A percentile compares a stretch with the other conserved stretches of the same genome.
phyloP scores from a whole-genome alignment of 208 protist genomes.

The Acanthamoeba lugdunensis region DNA sequence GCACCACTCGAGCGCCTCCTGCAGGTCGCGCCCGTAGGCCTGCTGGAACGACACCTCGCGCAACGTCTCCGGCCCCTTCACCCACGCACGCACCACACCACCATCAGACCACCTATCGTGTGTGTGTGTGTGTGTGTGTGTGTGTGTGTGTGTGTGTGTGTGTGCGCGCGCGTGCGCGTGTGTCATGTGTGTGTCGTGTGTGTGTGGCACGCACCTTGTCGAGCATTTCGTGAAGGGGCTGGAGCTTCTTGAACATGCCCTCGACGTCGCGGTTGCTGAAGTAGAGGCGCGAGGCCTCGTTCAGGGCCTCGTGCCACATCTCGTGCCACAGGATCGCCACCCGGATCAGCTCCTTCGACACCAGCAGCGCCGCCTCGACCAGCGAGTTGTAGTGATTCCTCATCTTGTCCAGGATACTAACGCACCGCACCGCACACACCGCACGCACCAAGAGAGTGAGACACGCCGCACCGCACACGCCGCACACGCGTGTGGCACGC shows the following conservation, averaged over 20 bases:
- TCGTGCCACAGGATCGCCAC: slow-evolving; percentile 97
- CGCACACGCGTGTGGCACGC: neutral
- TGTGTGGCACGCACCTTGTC: slow-evolving; percentile 78
- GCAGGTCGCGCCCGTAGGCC: slow-evolving; percentile 89
- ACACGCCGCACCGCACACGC: neutral
- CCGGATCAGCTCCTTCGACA: slow-evolving; percentile 96
- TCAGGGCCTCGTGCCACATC: slow-evolving; percentile 95
- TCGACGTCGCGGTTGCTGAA: slow-evolving; percentile 93
- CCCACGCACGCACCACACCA: neutral
- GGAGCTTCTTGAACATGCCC: slow-evolving; percentile 93
- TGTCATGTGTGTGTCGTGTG: neutral
- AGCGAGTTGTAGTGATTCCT: slow-evolving; percentile 19
- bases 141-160: neutral
- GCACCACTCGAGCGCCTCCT: slow-evolving; percentile 88
- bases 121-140: neutral
- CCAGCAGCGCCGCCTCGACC: slow-evolving; percentile 94
- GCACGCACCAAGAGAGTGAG: neutral
- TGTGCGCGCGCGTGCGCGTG: neutral
- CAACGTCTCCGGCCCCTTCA: slow-evolving; percentile 89
- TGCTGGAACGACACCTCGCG: slow-evolving; percentile 95
- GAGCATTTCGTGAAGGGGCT: slow-evolving; percentile 94
- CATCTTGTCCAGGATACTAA: slow-evolving; percentile 60
- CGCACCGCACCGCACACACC: no score
- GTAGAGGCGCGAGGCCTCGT: slow-evolving; percentile 95
- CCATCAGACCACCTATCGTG: neutral